Base-by-base conservation (phyloP, 2,329 filamentous ascomycete species). In the Grosmannia huntii region DNA sequence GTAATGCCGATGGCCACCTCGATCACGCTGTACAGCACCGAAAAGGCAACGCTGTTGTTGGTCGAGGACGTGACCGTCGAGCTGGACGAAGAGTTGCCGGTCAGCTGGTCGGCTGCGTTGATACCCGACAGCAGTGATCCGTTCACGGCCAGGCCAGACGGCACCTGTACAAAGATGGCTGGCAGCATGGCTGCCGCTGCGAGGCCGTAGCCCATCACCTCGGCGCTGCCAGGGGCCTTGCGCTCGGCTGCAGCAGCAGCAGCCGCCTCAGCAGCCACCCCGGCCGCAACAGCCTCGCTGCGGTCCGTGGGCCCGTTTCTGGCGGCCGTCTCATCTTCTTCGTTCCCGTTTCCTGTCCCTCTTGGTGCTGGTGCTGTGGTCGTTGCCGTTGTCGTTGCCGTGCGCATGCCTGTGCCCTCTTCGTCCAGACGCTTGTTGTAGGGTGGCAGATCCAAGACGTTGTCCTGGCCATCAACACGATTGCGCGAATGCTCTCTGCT, bases 121-220 rank as follows among this genome's bases (percentile, higher is more conserved):
- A 86, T 71, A 19, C 83, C 82, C 9, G 79, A 77, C 5, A 85
- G 68, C 21, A 85, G 70, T 16, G 80, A 82, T 1, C 82, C 82
- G 31, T 76, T 75, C 0, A 80, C 80, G 4, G 82, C 82, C n/a
- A 85, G 71, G 31, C 82, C 80, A 23, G 78, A 81, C 0, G 82
- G 82, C 28, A 85, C 82, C 62, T 84, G 82, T 2, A 85, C 80
- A 62, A 95, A 95, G 62, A 96, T 95, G 5, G 87, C 90, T 0
- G 90, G 90, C 11, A 96, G 73, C 77, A 96, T 89, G 1, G 88
- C 86, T 0, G 89, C 89, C 0, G 90, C 90, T 0, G 90, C 90
- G 2, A 95, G 80, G 1, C 87, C 87, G 68, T 91, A 90, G 14
- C 86, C 83, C 6, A 83, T 72, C 7, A 65, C 61, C 44, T 64